A percentile compares a stretch with the other conserved stretches of the same genome.
Evolutionary conservation across 2,329 filamentous ascomycete genomes (phyloP).

Genomic region (Epichloe aotearoae): DNA sequence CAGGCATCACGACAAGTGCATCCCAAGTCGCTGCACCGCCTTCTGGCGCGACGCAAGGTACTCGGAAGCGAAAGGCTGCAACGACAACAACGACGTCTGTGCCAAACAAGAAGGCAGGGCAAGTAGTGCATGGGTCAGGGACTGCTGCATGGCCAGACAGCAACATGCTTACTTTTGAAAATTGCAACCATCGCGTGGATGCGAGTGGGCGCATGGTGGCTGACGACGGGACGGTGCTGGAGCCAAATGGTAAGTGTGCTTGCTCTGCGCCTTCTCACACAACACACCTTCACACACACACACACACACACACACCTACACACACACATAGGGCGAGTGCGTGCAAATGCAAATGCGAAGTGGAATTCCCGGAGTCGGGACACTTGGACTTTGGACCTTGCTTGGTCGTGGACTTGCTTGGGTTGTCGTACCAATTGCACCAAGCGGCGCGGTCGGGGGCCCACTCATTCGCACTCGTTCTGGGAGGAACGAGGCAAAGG

Average conservation of each 20-base stretch:
- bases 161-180: constrained; percentile 83
- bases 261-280: background rate
- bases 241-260: constrained; percentile 62
- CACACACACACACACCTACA: background rate
- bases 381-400: background rate
- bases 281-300: background rate
- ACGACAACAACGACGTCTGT: constrained; percentile 8
- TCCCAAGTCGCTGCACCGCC: constrained; percentile 33
- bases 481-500: constrained; percentile 2
- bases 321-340: background rate
- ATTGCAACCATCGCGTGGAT: constrained; percentile 52
- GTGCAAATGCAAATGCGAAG: constrained; percentile 1
- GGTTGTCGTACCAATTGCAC: constrained; percentile 2
- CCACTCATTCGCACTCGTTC: constrained; percentile 3
- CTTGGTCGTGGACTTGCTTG: background rate
- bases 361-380: background rate
- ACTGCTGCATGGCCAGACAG: constrained; percentile 43
- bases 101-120: constrained; percentile 9
- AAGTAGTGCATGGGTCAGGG: constrained; percentile 21
- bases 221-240: constrained; percentile 77
- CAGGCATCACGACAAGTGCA: constrained; percentile 8
- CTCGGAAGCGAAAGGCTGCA: constrained; percentile 79
- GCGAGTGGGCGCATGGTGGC: constrained; percentile 63
- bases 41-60: constrained; percentile 32
- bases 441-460: constrained; percentile 6